A percentile compares a stretch with the other conserved stretches of the same genome.
phyloP scores from a whole-genome alignment of 129 eudicot species.

The Tagetes erecta region DNA sequence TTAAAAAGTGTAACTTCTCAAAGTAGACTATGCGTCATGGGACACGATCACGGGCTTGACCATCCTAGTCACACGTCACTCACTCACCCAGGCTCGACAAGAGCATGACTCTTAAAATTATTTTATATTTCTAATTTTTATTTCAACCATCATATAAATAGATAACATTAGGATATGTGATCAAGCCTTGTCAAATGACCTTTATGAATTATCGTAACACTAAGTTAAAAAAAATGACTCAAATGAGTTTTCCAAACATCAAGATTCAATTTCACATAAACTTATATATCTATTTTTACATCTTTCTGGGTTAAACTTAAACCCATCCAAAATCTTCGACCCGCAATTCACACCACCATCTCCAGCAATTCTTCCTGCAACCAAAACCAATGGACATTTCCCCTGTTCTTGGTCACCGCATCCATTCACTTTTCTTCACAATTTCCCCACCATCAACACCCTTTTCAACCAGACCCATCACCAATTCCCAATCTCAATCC shows the following conservation, averaged over 20 bases:
- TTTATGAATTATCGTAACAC: no score
- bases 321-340: constrained; percentile 37
- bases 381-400: constrained; percentile 51
- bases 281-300: not conserved
- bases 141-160: no score
- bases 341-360: not conserved
- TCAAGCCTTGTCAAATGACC: no score
- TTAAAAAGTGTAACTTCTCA: no score
- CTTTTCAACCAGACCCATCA: constrained; percentile 30
- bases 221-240: no score
- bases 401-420: constrained; percentile 28
- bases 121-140: no score
- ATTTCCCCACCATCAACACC: constrained; percentile 22
- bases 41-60: no score
- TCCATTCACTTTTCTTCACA: constrained; percentile 32
- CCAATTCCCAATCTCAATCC: constrained; percentile 39
- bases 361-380: constrained; percentile 12
- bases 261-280: constrained; percentile 8
- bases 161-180: no score
- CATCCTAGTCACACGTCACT: no score
- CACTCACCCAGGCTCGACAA: no score
- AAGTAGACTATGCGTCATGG: no score
- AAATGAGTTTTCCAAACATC: not conserved
- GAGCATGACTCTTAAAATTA: no score
- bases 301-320: constrained; percentile 9